These are phyloP conservation scores for Globisporangium yorkense DNA, from an alignment of 352 stramenopile genomes.

Conservation along the genomic window DNA sequence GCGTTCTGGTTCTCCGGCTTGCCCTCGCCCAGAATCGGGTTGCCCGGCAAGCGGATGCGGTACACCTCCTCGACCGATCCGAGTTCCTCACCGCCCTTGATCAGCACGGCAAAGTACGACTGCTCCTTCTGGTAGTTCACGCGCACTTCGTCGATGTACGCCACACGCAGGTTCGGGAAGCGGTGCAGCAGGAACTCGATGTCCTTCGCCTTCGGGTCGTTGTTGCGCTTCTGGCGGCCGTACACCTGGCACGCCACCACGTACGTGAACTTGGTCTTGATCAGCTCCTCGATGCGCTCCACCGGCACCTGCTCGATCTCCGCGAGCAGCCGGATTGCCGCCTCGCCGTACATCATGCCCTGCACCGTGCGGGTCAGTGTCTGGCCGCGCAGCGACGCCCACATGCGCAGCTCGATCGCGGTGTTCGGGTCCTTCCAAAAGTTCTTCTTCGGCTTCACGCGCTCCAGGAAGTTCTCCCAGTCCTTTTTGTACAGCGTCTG, in stretches of 20 bases:
- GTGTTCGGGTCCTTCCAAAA: conserved; percentile 85
- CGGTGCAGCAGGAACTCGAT: conserved; percentile 98
- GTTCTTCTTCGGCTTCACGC: conserved; percentile 92
- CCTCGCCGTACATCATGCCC: conserved; percentile 99
- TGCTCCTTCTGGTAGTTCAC: conserved; percentile 93
- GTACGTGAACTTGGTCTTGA: conserved; percentile 99
- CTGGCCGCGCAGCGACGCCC: conserved; percentile 97
- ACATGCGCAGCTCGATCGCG: conserved; percentile 91
- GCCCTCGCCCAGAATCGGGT: conserved; percentile 97
- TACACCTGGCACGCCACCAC: conserved; percentile 99
- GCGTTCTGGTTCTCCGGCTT: conserved; percentile 99
- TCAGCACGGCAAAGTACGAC: conserved; percentile 96
- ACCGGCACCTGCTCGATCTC: conserved; percentile 91
- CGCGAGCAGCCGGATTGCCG: conserved; percentile 94
- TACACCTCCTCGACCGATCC: conserved; percentile 91
- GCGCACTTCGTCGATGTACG: conserved; percentile 98
- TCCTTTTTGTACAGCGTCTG: conserved; percentile 98
- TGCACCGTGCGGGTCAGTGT: conserved; percentile 96
- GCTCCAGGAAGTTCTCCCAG: conserved; percentile 98
- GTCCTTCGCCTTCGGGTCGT: conserved; percentile 97
- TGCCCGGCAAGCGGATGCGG: conserved; percentile 95
- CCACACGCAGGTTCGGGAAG: conserved; percentile 96
- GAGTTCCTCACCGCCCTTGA: conserved; percentile 88
- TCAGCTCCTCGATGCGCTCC: conserved; percentile 92
- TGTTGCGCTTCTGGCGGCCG: conserved; percentile 97